phyloP scores from a whole-genome alignment of 768 basidiomycete species.

The Hortiboletus campestris region DNA sequence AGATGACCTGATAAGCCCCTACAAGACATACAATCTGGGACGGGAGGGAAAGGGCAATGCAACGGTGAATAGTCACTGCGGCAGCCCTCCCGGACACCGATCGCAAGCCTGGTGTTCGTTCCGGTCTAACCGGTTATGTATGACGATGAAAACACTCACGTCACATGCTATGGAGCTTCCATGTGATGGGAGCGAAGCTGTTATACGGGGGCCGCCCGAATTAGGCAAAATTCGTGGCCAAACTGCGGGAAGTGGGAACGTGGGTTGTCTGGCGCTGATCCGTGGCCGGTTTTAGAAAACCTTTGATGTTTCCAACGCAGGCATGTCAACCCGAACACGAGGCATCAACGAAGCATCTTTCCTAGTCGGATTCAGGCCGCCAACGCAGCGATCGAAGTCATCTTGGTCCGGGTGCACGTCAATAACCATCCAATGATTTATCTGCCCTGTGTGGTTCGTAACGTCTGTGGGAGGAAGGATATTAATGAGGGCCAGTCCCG shows the following conservation, averaged over 20 bases:
- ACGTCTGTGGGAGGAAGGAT: background rate
- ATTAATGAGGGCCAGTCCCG: background rate
- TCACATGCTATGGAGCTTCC: constrained; percentile 42
- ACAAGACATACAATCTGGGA: background rate
- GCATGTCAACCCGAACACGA: constrained; percentile 56
- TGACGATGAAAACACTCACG: background rate
- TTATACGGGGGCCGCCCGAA: background rate
- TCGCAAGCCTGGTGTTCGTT: background rate
- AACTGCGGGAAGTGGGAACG: constrained; percentile 5
- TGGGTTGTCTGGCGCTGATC: background rate
- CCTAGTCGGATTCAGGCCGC: constrained; percentile 41
- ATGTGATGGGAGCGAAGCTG: constrained; percentile 54
- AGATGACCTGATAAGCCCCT: background rate
- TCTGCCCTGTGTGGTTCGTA: constrained; percentile 32
- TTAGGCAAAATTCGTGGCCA: background rate
- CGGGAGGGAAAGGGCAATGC: background rate
- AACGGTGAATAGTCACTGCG: background rate
- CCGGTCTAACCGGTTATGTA: background rate
- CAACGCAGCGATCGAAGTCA: constrained; percentile 48
- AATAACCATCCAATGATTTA: constrained; percentile 57
- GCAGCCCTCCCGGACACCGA: background rate
- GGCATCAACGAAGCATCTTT: constrained; percentile 55
- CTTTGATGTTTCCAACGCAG: constrained; percentile 4
- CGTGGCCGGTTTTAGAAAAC: constrained; percentile 2
- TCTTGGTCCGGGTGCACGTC: constrained; percentile 42